Evolutionary conservation across 2,329 filamentous ascomycete genomes (phyloP), one percentile per base, ranked within the genome.

Genomic region (Stachybotrys chlorohalonatus): DNA sequence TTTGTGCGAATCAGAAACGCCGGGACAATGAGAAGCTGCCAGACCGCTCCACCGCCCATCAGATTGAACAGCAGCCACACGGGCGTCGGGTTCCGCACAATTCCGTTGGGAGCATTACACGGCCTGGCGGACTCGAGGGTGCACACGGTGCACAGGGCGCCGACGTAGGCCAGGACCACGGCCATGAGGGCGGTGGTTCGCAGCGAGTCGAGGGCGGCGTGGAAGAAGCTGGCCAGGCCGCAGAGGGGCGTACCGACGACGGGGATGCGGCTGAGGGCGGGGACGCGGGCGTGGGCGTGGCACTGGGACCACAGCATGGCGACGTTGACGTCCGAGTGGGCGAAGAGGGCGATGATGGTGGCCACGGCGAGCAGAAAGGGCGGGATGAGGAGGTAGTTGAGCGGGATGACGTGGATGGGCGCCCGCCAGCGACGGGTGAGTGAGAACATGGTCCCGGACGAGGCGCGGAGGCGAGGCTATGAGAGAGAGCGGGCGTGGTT

Each of bases 291-390:
- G 56, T 66, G 74, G 2, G 78, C 69, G 62, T 79, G 74, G 66
- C 78, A 81, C 60, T 80, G 77, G 48, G 76, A 79, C 68, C 75
- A 80, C 56, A 81, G 75, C 57, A 79, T 68, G 16, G 75, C 72
- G 54, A 74, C 68, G 69, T 80, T 78, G 64, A 79, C 71, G 65
- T 80, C 77, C 47, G 73, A 72, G 64, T 77, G 71, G 32, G 69
- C 55, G 58, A 77, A 74, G 60, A 81, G 72, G 31, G 67, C 60
- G 57, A 67, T 54, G 31, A 66, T 66, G 5, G 77, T 78, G 47
- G 69, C 63, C 55, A 74, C 48, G 59, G 76, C 70, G 53, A 81
- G 70, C 32, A 79, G 62, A 51, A 78, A 67, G 9, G 79, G 73
- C 2, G 75, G 64, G 48, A 82, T 72, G n/a, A 77, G 66, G 42